Conservation (phyloP, 306 rosid species). For the Crotalaria pallida region DNA sequence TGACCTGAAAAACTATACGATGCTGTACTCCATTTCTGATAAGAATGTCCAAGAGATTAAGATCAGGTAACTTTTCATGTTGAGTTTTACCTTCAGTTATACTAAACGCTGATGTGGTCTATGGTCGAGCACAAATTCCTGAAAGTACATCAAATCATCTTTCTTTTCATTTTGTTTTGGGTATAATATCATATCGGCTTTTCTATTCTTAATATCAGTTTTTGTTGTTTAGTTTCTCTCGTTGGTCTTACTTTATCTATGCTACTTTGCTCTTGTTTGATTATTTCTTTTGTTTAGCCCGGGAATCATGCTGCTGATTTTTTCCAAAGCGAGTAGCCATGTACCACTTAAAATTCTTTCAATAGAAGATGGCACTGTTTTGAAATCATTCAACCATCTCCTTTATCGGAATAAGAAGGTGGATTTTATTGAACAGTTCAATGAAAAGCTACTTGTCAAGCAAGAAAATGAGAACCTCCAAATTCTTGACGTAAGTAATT, state of each 20-base stretch:
- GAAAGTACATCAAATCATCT: slow-evolving; percentile 2
- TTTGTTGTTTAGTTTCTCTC: not conserved
- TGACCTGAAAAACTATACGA: slow-evolving; percentile 92
- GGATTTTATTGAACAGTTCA: slow-evolving; percentile 97
- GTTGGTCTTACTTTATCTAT: slow-evolving; percentile 12
- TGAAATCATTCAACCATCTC: slow-evolving; percentile 93
- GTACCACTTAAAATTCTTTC: slow-evolving; percentile 97
- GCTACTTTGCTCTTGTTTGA: slow-evolving; percentile 11
- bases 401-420: slow-evolving; percentile 97
- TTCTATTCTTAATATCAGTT: not conserved
- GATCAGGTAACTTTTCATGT: slow-evolving; percentile 63
- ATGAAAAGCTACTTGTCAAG: slow-evolving; percentile 98
- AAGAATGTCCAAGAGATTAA: slow-evolving; percentile 97
- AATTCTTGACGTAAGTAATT: slow-evolving; percentile 80
- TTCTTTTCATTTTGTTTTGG: not conserved
- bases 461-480: slow-evolving; percentile 98
- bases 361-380: slow-evolving; percentile 98
- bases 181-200: not conserved
- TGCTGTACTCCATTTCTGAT: slow-evolving; percentile 95
- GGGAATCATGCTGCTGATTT: slow-evolving; percentile 93
- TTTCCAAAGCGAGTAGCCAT: slow-evolving; percentile 74
- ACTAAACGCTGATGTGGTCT: not conserved
- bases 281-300: slow-evolving; percentile 53
- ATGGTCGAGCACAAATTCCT: not conserved
- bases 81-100: slow-evolving; percentile 12